Conservation (phyloP, 2,329 filamentous ascomycete genomes). For the Botrytis medusae region DNA sequence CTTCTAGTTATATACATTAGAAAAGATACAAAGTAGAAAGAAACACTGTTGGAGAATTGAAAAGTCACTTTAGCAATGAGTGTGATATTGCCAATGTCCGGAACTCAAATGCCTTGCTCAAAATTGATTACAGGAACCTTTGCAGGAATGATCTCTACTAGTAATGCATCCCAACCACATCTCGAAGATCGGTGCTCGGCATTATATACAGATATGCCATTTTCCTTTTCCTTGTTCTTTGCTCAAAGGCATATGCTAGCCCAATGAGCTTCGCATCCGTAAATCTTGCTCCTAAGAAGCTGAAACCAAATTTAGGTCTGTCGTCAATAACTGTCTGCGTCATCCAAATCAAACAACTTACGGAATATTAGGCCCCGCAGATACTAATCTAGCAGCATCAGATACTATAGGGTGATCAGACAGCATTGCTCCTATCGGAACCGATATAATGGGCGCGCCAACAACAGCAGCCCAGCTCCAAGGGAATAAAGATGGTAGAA, state of each 20-base stretch:
- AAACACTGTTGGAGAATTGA: background rate
- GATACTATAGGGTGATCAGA: background rate
- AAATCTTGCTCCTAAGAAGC: background rate
- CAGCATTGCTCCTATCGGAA: background rate
- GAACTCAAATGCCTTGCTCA: background rate
- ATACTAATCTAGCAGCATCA: background rate
- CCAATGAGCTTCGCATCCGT: slow-evolving; percentile 11
- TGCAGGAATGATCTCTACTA: background rate
- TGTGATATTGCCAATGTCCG: background rate
- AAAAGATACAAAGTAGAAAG: too few species aligned
- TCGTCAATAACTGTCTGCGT: background rate
- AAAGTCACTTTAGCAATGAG: background rate
- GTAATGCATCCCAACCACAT: background rate
- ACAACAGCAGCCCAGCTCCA: background rate
- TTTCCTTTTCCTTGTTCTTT: background rate
- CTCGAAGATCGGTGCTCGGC: background rate
- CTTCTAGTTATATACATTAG: background rate
- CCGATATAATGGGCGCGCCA: background rate
- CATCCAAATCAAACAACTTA: background rate
- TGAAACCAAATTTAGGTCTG: background rate
- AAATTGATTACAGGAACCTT: background rate
- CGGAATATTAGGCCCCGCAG: slow-evolving; percentile 9
- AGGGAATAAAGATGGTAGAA: slow-evolving; percentile 52
- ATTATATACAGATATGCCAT: background rate
- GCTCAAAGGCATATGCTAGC: slow-evolving; percentile 8